phyloP scores from a whole-genome alignment of 2,329 filamentous ascomycete genomes.

The Stylonectria norvegica region DNA sequence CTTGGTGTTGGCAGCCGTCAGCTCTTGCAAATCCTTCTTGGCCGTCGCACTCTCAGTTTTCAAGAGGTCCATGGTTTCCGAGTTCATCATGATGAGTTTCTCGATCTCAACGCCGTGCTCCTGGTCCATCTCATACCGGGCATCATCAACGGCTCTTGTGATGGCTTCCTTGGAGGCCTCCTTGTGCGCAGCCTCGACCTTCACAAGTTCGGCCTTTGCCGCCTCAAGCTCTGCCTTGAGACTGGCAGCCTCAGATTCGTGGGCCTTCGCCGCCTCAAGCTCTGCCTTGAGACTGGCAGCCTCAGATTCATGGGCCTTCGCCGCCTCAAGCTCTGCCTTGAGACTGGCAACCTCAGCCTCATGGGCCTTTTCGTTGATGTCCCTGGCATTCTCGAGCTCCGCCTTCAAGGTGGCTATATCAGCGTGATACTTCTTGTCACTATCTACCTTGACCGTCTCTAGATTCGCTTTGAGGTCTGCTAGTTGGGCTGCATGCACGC shows the following conservation, averaged over 20 bases:
- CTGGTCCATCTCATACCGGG: constrained; percentile 44
- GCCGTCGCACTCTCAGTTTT: constrained; percentile 38
- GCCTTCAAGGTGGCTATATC: not conserved
- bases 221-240: constrained; percentile 32
- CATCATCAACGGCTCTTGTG: constrained; percentile 44
- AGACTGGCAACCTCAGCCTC: constrained; percentile 26
- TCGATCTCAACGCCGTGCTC: constrained; percentile 47
- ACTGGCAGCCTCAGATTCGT: constrained; percentile 26
- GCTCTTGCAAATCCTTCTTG: constrained; percentile 44
- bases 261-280: constrained; percentile 1
- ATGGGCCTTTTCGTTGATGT: not conserved
- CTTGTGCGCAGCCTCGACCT: constrained; percentile 41
- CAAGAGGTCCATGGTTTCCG: constrained; percentile 40
- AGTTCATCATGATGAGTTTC: constrained; percentile 42
- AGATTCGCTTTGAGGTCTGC: not conserved
- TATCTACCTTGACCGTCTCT: not conserved
- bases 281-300: not conserved
- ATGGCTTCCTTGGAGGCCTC: too few species aligned
- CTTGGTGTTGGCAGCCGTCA: constrained; percentile 36
- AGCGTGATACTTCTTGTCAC: not conserved
- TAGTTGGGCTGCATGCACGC: constrained; percentile 1
- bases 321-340: constrained; percentile 32
- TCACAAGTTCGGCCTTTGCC: constrained; percentile 44
- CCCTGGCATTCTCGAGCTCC: not conserved
- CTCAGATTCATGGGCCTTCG: constrained; percentile 26